These are phyloP conservation scores for Saturnispora dispora DNA, from an alignment of 805 yeast genomes.

Conservation along the genomic window DNA sequence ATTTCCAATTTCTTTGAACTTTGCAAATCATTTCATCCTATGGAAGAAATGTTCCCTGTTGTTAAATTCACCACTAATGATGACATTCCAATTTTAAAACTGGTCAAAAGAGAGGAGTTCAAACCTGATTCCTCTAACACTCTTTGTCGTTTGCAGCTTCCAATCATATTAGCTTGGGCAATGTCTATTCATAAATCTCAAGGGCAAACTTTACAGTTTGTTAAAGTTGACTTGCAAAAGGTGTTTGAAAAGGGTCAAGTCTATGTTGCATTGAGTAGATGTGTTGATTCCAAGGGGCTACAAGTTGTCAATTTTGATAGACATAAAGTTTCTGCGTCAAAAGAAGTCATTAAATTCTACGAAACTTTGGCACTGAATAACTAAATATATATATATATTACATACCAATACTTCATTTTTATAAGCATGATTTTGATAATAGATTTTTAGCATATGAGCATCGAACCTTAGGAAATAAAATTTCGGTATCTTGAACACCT, in stretches of 20 bases:
- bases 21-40: constrained; percentile 20
- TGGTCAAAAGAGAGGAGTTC: constrained; percentile 31
- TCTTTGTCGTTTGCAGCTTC: constrained; percentile 48
- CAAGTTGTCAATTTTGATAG: constrained; percentile 61
- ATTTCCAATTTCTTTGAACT: constrained; percentile 10
- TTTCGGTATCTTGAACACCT: not conserved
- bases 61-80: constrained; percentile 36
- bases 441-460: constrained; percentile 4
- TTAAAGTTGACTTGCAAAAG: constrained; percentile 56
- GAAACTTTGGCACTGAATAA: constrained; percentile 18
- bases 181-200: constrained; percentile 78
- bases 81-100: constrained; percentile 19
- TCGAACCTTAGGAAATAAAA: not conserved
- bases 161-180: constrained; percentile 73
- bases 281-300: constrained; percentile 53
- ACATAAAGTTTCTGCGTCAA: constrained; percentile 46
- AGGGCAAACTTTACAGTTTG: constrained; percentile 70
- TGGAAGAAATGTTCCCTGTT: constrained; percentile 31
- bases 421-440: not conserved
- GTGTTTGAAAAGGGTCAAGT: constrained; percentile 79
- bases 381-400: not conserved
- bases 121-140: constrained; percentile 19
- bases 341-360: constrained; percentile 55
- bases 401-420: not conserved
- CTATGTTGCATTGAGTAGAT: constrained; percentile 75